phyloP scores from a whole-genome alignment of 1,139 yeast species.

The Hyphopichia buzzinii region DNA sequence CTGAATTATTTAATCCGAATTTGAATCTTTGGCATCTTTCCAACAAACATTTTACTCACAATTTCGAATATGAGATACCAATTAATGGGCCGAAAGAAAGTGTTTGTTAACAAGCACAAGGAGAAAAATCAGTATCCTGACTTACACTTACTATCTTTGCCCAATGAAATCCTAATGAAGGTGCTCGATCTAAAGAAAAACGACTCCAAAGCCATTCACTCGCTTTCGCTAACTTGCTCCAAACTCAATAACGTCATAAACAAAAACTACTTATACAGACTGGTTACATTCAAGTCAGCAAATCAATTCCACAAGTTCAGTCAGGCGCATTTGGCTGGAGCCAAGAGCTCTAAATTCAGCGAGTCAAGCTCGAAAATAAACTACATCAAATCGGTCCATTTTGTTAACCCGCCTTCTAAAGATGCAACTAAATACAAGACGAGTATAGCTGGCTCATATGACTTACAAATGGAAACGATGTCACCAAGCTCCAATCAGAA shows the following conservation, averaged over 20 bases:
- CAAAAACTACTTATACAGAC: conserved; percentile 35
- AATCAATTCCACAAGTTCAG: conserved; percentile 32
- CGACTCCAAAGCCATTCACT: conserved; percentile 20
- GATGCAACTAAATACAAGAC: conserved; percentile 21
- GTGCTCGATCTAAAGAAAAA: conserved; percentile 26
- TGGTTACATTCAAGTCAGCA: conserved; percentile 24
- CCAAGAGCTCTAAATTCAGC: conserved; percentile 14
- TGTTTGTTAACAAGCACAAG: conserved; percentile 13
- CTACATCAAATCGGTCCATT: conserved; percentile 23
- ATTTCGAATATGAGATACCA: conserved; percentile 32
- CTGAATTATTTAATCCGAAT: too few relatives aligned
- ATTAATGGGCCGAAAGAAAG: conserved; percentile 37
- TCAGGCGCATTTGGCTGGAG: conserved; percentile 21
- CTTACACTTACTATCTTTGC: conserved; percentile 37
- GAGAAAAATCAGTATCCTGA: conserved; percentile 20
- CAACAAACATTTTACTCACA: too few relatives aligned
- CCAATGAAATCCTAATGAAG: conserved; percentile 38
- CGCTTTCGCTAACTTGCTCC: conserved; percentile 33
- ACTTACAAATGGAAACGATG: conserved; percentile 21
- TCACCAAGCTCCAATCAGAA: conserved; percentile 14
- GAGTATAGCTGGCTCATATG: conserved; percentile 41
- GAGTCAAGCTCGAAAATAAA: conserved; percentile 33
- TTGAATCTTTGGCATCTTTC: too few relatives aligned
- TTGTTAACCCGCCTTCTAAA: conserved; percentile 36
- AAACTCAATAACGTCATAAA: conserved; percentile 36